These are phyloP conservation scores for Polymyxa betae DNA, from an alignment of 208 protist species.

Conservation along the genomic window DNA sequence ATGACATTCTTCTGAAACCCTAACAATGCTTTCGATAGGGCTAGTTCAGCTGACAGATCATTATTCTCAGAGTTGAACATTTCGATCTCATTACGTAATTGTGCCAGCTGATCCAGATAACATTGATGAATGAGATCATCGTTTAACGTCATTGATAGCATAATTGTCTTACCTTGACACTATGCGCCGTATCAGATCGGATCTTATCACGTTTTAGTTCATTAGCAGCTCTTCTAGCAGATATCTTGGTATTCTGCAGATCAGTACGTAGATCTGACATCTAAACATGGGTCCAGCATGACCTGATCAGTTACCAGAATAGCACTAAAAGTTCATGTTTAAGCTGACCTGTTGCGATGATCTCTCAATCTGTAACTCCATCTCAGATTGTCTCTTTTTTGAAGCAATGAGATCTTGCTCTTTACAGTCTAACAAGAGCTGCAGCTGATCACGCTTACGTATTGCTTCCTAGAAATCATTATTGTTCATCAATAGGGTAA, in stretches of 20 bases:
- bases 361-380: too few relatives aligned
- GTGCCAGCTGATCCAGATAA: background rate
- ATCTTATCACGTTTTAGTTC: background rate
- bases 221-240: background rate
- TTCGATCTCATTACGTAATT: constrained; percentile 49
- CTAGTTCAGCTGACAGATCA: constrained; percentile 21
- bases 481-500: too few relatives aligned
- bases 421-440: too few relatives aligned
- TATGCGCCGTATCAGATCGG: background rate
- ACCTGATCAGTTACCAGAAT: background rate
- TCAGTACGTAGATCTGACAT: background rate
- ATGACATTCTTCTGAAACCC: constrained; percentile 11
- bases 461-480: too few relatives aligned
- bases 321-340: background rate
- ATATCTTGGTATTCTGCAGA: background rate
- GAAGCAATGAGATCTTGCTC: too few relatives aligned
- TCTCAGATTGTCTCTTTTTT: too few relatives aligned
- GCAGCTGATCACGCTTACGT: too few relatives aligned
- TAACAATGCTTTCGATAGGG: background rate
- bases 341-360: background rate
- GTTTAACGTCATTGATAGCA: background rate
- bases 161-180: background rate
- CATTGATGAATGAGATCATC: too few relatives aligned
- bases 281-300: background rate
- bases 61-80: background rate